These are phyloP conservation scores for Phalaenopsis aphrodite DNA, from an alignment of 106 monocot genomes.

Conservation along the genomic window DNA sequence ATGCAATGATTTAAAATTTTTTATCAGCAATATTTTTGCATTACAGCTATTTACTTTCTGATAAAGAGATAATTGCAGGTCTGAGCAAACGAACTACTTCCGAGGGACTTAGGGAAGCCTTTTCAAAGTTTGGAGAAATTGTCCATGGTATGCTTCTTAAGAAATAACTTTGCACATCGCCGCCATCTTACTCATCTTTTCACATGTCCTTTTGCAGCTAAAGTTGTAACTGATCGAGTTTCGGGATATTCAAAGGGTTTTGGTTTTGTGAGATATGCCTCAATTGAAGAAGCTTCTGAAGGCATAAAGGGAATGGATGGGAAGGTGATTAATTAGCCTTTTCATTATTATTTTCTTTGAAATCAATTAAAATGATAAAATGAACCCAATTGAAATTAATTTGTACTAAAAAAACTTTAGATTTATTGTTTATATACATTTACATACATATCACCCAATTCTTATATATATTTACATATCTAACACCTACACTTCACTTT, in stretches of 20 bases:
- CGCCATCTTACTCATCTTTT: not conserved
- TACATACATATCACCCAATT: no score
- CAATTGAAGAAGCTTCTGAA: slow-evolving; percentile 44
- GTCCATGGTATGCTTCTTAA: slow-evolving; percentile 33
- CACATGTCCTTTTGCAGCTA: slow-evolving; percentile 31
- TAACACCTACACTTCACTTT: no score
- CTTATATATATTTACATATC: no score
- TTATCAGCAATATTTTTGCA: not conserved
- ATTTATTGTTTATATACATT: no score
- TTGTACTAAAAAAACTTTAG: not conserved
- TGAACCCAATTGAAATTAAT: no score
- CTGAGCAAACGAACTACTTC: slow-evolving; percentile 68
- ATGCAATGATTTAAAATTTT: not conserved
- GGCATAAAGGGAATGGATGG: slow-evolving; percentile 81
- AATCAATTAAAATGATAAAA: no score
- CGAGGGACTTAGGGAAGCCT: slow-evolving; percentile 59
- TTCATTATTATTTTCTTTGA: no score
- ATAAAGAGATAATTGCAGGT: slow-evolving; percentile 21
- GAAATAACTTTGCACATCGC: not conserved
- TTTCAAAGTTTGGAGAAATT: slow-evolving; percentile 56
- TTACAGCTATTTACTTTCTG: not conserved
- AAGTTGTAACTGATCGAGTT: slow-evolving; percentile 57
- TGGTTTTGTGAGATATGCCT: slow-evolving; percentile 60
- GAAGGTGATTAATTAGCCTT: slow-evolving; percentile 24
- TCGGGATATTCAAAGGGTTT: slow-evolving; percentile 75